phyloP scores from a whole-genome alignment of 2,329 filamentous ascomycete genomes.

The Colletotrichum sublineola region DNA sequence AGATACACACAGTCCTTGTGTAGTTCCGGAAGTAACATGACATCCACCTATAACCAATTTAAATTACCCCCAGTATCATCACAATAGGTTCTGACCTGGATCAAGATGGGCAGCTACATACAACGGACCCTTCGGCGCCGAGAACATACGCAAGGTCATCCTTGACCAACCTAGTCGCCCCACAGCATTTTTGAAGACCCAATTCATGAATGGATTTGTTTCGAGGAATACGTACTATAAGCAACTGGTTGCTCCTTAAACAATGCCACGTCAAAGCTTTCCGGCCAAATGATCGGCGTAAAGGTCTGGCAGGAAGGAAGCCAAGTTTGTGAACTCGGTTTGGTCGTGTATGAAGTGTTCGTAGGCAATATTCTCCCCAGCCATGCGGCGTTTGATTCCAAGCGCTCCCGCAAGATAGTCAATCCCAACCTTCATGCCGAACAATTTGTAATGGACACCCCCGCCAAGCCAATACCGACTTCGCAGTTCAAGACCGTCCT shows the following conservation, averaged over 20 bases:
- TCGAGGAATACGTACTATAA: no score
- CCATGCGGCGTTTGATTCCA: constrained; percentile 33
- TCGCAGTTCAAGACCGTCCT: constrained; percentile 29
- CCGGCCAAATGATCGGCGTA: constrained; percentile 32
- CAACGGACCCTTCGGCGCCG: rapidly evolving
- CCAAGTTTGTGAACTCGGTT: constrained; percentile 37
- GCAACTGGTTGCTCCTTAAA: not conserved
- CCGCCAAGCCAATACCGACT: constrained; percentile 37
- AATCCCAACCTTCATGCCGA: constrained; percentile 31
- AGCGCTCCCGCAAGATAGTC: constrained; percentile 32
- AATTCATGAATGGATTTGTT: no score
- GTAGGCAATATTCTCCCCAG: constrained; percentile 28
- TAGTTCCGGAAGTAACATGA: not conserved
- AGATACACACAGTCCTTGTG: rapidly evolving
- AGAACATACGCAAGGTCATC: no score
- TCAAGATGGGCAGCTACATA: not conserved
- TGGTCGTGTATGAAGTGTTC: constrained; percentile 40
- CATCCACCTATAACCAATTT: rapidly evolving
- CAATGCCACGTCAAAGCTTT: not conserved
- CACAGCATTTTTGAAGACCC: not conserved
- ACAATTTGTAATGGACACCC: constrained; percentile 31
- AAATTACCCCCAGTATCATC: not conserved
- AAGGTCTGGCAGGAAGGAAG: constrained; percentile 23
- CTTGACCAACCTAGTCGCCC: not conserved
- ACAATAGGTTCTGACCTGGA: not conserved